phyloP scores from a whole-genome alignment of 2,329 filamentous ascomycete genomes.

The Aspergillus bombycis region DNA sequence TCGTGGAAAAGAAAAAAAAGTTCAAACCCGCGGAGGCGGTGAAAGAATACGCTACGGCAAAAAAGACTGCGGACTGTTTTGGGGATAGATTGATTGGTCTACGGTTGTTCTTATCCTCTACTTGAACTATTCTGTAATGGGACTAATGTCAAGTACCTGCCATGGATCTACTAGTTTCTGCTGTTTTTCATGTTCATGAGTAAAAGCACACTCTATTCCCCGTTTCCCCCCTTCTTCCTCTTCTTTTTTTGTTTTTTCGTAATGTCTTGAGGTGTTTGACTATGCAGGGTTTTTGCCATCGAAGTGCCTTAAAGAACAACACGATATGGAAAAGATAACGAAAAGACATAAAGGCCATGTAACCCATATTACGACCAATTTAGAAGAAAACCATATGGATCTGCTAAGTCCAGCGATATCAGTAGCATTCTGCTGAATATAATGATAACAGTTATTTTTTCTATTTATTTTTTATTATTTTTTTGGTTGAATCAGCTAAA shows the following conservation, averaged over 20 bases:
- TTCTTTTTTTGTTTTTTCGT: not conserved
- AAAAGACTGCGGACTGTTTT: conserved; percentile 8
- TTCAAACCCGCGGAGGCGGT: conserved; percentile 27
- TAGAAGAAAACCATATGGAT: not conserved
- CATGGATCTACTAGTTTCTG: not conserved
- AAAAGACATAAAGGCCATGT: not conserved
- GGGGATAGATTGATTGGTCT: not conserved
- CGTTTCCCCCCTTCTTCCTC: not conserved
- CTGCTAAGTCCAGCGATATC: not conserved
- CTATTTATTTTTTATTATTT: not conserved
- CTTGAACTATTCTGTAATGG: not conserved
- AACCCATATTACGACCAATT: not conserved
- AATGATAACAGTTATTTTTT: not conserved
- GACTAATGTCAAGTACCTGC: not conserved
- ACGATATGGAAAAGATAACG: not conserved
- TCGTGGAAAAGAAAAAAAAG: conserved; percentile 24
- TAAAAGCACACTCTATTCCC: no score
- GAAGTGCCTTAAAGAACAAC: not conserved
- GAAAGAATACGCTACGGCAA: conserved; percentile 14
- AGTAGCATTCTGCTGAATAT: not conserved
- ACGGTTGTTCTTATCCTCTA: not conserved
- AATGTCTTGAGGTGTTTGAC: not conserved
- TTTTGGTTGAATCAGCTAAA: not conserved
- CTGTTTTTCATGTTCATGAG: not conserved
- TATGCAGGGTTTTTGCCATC: not conserved